A percentile compares a stretch with the other conserved stretches of the same genome.
These are phyloP conservation scores for Trichoderma sp. DNA, from an alignment of 2,329 filamentous ascomycete species.

Conservation along the genomic window DNA sequence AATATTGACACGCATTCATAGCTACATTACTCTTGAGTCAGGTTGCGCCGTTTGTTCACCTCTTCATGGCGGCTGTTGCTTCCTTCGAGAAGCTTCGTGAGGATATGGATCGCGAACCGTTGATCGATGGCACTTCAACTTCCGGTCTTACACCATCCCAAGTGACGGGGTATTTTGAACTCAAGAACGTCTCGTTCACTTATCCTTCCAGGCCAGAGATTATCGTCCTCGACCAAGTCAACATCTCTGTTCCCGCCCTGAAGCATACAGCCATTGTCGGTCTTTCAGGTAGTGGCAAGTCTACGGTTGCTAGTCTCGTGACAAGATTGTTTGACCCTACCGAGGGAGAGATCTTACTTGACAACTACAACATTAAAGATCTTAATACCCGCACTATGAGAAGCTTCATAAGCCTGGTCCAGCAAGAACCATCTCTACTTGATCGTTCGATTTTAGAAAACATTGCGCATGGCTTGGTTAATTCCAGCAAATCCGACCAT, in stretches of 20 bases:
- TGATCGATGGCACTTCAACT: constrained; percentile 41
- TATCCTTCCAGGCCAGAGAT: constrained; percentile 50
- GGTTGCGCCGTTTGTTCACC: constrained; percentile 59
- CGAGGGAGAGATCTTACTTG: constrained; percentile 41
- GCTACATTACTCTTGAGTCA: constrained; percentile 59
- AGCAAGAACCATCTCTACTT: constrained; percentile 64
- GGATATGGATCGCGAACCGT: constrained; percentile 52
- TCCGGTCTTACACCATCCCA: constrained; percentile 41
- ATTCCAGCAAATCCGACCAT: constrained; percentile 49
- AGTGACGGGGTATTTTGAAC: constrained; percentile 24
- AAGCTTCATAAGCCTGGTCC: constrained; percentile 58
- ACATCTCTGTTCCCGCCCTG: constrained; percentile 55
- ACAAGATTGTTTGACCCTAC: constrained; percentile 65
- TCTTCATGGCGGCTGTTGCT: constrained; percentile 56
- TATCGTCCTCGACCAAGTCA: constrained; percentile 53
- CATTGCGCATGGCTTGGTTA: constrained; percentile 44
- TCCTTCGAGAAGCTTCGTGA: constrained; percentile 55
- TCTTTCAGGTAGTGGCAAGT: constrained; percentile 67
- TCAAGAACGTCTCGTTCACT: constrained; percentile 40
- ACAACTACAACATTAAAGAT: constrained; percentile 48
- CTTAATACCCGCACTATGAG: constrained; percentile 61
- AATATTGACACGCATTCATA: constrained; percentile 26
- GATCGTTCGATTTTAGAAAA: constrained; percentile 58
- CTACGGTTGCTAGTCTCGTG: constrained; percentile 65
- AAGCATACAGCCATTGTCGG: constrained; percentile 71